phyloP scores from a whole-genome alignment of 345 rosid genomes.

The Lumnitzera racemosa region DNA sequence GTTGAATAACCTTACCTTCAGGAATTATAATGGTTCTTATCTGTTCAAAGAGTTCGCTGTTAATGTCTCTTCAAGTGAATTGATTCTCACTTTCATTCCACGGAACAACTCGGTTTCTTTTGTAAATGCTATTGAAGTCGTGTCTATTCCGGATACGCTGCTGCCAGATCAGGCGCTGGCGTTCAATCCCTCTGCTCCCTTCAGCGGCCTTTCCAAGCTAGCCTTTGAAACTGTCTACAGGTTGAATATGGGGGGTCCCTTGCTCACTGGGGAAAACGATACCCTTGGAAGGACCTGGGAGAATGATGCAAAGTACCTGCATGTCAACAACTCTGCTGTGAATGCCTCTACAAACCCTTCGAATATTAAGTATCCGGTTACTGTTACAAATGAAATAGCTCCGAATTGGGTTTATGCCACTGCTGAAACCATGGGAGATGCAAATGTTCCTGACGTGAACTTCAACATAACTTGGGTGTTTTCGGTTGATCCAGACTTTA shows the following conservation, averaged over 20 bases:
- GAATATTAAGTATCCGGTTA: conserved; percentile 39
- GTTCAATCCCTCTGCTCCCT: conserved; percentile 47
- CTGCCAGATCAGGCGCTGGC: conserved; percentile 72
- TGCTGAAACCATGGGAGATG: conserved; percentile 79
- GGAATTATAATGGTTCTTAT: conserved; percentile 44
- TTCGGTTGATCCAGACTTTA: conserved; percentile 51
- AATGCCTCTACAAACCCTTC: conserved; percentile 61
- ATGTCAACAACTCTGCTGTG: conserved; percentile 78
- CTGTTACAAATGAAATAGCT: conserved; percentile 58
- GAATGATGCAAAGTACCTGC: conserved; percentile 69
- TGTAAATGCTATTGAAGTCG: conserved; percentile 89
- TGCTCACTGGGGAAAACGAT: conserved; percentile 79
- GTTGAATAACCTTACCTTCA: conserved; percentile 74
- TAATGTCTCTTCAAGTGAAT: conserved; percentile 60
- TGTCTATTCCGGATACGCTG: conserved; percentile 71
- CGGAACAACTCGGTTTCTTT: conserved; percentile 67
- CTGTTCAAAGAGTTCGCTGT: conserved; percentile 88
- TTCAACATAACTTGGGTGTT: conserved; percentile 96
- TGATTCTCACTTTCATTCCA: conserved; percentile 66
- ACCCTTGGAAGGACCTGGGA: conserved; percentile 92
- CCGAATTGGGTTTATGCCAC: conserved; percentile 91
- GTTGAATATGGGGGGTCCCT: conserved; percentile 88
- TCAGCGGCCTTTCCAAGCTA: conserved; percentile 57
- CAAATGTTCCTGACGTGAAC: conserved; percentile 54
- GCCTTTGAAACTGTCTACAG: conserved; percentile 88